phyloP scores from a whole-genome alignment of 805 yeast genomes.

The Yarrowia sp. region DNA sequence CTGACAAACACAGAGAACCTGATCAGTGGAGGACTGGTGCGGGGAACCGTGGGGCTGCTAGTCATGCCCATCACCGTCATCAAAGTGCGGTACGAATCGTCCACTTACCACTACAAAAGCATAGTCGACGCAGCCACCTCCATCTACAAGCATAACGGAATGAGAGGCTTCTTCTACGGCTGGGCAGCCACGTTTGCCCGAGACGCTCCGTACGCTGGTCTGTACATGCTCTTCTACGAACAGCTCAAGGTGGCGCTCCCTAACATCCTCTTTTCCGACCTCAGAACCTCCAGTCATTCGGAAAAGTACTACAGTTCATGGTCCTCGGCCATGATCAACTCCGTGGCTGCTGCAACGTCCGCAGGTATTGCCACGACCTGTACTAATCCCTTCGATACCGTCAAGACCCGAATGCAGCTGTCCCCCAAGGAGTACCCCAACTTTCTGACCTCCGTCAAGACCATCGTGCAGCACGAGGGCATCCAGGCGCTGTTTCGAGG shows the following conservation, averaged over 20 bases:
- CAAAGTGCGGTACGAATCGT: constrained; percentile 89
- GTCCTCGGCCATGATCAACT: constrained; percentile 66
- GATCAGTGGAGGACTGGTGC: constrained; percentile 74
- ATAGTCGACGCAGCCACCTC: constrained; percentile 64
- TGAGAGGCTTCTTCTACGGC: constrained; percentile 82
- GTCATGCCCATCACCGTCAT: constrained; percentile 95
- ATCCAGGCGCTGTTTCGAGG: constrained; percentile 77
- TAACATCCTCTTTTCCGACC: constrained; percentile 45
- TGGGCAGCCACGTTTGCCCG: constrained; percentile 84
- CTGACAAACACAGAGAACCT: constrained; percentile 74
- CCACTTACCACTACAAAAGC: constrained; percentile 71
- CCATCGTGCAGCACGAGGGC: constrained; percentile 57
- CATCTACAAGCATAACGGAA: constrained; percentile 61
- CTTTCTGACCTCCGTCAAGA: constrained; percentile 53
- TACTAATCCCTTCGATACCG: constrained; percentile 94
- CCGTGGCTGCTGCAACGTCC: constrained; percentile 76
- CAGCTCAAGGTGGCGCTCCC: constrained; percentile 61
- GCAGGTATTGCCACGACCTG: constrained; percentile 81
- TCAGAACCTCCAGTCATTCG: constrained; percentile 14
- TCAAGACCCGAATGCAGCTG: constrained; percentile 90
- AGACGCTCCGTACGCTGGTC: constrained; percentile 96
- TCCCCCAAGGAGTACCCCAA: constrained; percentile 57
- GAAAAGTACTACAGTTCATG: constrained; percentile 45
- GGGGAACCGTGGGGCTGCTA: constrained; percentile 81
- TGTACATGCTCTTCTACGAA: constrained; percentile 87